These are phyloP conservation scores for Lomentospora prolificans DNA, from an alignment of 2,329 filamentous ascomycete genomes.

Conservation along the genomic window DNA sequence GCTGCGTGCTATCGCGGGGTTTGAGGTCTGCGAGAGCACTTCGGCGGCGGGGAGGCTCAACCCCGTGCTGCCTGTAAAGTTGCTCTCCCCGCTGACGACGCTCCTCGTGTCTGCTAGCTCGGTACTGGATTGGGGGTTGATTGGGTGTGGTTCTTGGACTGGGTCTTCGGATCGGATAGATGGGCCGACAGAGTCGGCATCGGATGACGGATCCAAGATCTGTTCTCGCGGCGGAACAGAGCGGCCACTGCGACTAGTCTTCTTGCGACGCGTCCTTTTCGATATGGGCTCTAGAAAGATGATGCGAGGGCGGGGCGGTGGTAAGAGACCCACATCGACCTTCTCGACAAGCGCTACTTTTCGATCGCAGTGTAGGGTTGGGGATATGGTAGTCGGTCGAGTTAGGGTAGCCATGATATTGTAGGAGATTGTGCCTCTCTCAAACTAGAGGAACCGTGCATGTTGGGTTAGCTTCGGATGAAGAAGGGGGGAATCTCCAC, in stretches of 20 bases:
- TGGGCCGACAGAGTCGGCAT: constrained; percentile 30
- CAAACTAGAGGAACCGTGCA: constrained; percentile 54
- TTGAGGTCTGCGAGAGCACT: constrained; percentile 2
- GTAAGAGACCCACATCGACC: constrained; percentile 72
- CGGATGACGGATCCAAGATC: constrained; percentile 21
- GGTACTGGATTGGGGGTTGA: background rate
- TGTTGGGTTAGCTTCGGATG: background rate
- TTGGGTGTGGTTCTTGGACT: background rate
- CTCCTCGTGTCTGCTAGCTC: constrained; percentile 49
- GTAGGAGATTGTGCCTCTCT: constrained; percentile 87
- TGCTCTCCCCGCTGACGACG: constrained; percentile 62
- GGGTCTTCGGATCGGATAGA: constrained; percentile 30
- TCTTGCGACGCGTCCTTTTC: constrained; percentile 56
- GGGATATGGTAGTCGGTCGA: constrained; percentile 74
- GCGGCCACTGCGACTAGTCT: constrained; percentile 14
- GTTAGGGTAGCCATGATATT: constrained; percentile 84
- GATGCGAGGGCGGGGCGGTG: constrained; percentile 65
- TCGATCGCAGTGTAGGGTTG: constrained; percentile 69
- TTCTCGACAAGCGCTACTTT: constrained; percentile 72
- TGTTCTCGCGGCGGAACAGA: constrained; percentile 8
- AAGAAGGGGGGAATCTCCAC: background rate
- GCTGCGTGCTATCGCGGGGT: background rate
- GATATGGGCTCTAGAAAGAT: constrained; percentile 84
- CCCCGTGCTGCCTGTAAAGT: constrained; percentile 55
- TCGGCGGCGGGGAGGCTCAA: constrained; percentile 40